Conservation (phyloP, 164 flowering plant species). For the Tinospora cordifolia region DNA sequence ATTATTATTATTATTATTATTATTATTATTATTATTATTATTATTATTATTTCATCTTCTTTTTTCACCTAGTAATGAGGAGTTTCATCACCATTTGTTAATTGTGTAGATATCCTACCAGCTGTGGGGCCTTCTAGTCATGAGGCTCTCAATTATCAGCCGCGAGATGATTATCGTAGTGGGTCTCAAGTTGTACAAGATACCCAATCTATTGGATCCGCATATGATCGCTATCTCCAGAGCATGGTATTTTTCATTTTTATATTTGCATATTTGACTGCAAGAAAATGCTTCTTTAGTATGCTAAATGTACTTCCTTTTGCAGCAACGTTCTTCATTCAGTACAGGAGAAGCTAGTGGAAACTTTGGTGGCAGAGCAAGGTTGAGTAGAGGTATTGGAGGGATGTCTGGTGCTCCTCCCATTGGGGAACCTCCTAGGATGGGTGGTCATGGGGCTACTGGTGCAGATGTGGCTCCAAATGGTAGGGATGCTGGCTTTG, state of each 20-base stretch:
- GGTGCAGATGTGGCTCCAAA: conserved; percentile 34
- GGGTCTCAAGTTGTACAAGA: conserved; percentile 35
- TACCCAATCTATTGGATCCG: conserved; percentile 49
- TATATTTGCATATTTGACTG: not conserved
- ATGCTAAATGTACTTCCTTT: conserved; percentile 21
- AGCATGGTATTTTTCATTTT: conserved; percentile 25
- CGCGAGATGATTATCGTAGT: conserved; percentile 39
- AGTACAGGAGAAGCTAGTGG: conserved; percentile 41
- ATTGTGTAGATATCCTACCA: conserved; percentile 30
- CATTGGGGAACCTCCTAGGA: conserved; percentile 26
- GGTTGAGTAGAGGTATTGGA: conserved; percentile 31
- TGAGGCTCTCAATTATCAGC: conserved; percentile 38
- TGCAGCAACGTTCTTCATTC: conserved; percentile 44
- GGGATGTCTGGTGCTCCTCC: conserved; percentile 26
- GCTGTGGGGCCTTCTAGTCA: conserved; percentile 31
- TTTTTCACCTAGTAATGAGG: not conserved
- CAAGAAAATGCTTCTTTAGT: not conserved
- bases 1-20: too few relatives aligned
- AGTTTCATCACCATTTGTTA: not conserved
- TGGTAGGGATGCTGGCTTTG: conserved; percentile 32
- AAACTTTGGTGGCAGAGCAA: conserved; percentile 22
- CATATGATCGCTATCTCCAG: conserved; percentile 67
- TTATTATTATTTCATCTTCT: too few relatives aligned
- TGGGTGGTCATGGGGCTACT: conserved; percentile 29
- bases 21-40: too few relatives aligned